These are phyloP conservation scores for Leccinellum rugosiceps DNA, from an alignment of 768 basidiomycete species.

Conservation along the genomic window DNA sequence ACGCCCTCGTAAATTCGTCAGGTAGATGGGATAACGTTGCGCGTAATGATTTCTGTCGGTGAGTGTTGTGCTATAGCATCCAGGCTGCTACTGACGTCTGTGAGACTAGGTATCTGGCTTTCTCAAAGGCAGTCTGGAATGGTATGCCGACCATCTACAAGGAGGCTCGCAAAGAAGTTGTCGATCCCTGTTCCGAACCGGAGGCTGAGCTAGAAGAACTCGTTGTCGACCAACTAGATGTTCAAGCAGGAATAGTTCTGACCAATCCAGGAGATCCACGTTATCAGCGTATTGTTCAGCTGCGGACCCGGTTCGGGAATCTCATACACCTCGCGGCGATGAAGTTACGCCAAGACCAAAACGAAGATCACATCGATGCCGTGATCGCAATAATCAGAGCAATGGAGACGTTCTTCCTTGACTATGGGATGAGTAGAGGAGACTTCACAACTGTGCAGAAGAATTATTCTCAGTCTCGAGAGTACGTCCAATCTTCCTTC, in stretches of 20 bases:
- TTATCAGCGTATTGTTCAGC: conserved; percentile 58
- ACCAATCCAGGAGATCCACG: conserved; percentile 70
- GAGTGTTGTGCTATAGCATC: conserved; percentile 17
- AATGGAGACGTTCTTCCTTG: conserved; percentile 72
- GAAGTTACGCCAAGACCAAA: conserved; percentile 56
- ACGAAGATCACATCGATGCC: conserved; percentile 84
- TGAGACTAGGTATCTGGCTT: conserved; percentile 56
- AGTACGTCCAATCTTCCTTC: conserved; percentile 14
- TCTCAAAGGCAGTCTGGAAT: conserved; percentile 71
- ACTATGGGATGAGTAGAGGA: conserved; percentile 59
- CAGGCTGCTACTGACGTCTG: not conserved
- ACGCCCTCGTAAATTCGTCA: conserved; percentile 51
- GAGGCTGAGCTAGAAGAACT: conserved; percentile 70
- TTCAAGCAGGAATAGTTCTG: conserved; percentile 73
- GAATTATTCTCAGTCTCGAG: conserved; percentile 31
- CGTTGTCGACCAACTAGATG: conserved; percentile 59
- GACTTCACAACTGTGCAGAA: conserved; percentile 64
- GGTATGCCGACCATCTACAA: conserved; percentile 72
- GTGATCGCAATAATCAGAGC: conserved; percentile 69
- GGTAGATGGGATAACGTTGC: conserved; percentile 60
- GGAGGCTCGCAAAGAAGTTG: conserved; percentile 53
- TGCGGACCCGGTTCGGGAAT: conserved; percentile 64
- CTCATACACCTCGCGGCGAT: conserved; percentile 66
- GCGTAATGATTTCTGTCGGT: conserved; percentile 86
- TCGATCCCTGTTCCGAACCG: conserved; percentile 53